phyloP scores from a whole-genome alignment of 2,329 filamentous ascomycete genomes.

The Fusarium clavum region DNA sequence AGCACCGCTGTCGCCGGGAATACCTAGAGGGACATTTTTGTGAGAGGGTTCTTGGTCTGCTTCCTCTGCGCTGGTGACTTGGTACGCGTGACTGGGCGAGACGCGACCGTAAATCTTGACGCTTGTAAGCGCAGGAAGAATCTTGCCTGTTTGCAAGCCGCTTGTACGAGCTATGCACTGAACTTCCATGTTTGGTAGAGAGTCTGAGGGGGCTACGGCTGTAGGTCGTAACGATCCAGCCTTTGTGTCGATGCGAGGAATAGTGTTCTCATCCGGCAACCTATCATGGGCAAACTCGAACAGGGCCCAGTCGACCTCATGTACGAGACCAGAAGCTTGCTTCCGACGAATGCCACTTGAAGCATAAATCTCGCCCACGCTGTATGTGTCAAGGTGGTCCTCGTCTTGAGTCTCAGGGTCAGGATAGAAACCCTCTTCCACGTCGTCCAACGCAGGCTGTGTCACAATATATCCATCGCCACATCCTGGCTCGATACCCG shows the following conservation, averaged over 20 bases:
- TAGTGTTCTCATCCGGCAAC: slow-evolving; percentile 76
- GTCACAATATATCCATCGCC: slow-evolving; percentile 85
- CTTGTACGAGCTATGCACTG: slow-evolving; percentile 91
- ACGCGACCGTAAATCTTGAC: slow-evolving; percentile 89
- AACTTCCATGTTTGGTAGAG: slow-evolving; percentile 80
- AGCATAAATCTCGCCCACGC: slow-evolving; percentile 85
- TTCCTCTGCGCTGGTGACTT: slow-evolving; percentile 60
- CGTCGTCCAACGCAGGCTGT: slow-evolving; percentile 90
- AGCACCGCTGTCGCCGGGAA: slow-evolving; percentile 91
- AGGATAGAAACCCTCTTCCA: slow-evolving; percentile 85
- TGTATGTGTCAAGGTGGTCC: slow-evolving; percentile 85
- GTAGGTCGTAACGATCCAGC: slow-evolving; percentile 60
- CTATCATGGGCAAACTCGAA: slow-evolving; percentile 82
- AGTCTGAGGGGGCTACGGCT: slow-evolving; percentile 67
- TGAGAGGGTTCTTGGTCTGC: slow-evolving; percentile 30
- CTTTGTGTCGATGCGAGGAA: slow-evolving; percentile 58
- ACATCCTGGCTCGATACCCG: slow-evolving; percentile 79
- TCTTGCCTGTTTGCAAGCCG: slow-evolving; percentile 81
- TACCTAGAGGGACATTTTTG: slow-evolving; percentile 61
- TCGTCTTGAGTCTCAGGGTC: slow-evolving; percentile 76
- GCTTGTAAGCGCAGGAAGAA: slow-evolving; percentile 80
- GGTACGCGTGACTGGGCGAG: slow-evolving; percentile 80
- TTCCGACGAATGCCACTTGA: slow-evolving; percentile 89
- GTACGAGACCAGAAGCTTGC: slow-evolving; percentile 75
- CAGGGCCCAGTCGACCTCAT: slow-evolving; percentile 96